Percentiles rank a stretch among this genome's conserved stretches.
Conservation (phyloP, 306 rosid genomes). For the Chamaecrista fasciculata region DNA sequence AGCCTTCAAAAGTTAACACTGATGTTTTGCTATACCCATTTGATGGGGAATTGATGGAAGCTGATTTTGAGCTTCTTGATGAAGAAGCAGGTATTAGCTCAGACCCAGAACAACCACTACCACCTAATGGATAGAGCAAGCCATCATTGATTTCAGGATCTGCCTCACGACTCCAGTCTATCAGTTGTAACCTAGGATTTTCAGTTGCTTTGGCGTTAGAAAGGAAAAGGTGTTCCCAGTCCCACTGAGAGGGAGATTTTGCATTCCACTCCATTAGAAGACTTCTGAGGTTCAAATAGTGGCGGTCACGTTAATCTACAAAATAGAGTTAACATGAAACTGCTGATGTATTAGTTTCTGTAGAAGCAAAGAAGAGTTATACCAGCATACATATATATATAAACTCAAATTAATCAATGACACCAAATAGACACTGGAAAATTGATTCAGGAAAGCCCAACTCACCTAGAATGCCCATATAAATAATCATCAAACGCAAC, state of each 20-base stretch:
- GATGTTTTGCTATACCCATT: conserved; percentile 66
- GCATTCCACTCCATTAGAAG: conserved; percentile 81
- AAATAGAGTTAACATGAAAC: conserved; percentile 26
- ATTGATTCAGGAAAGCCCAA: conserved; percentile 8
- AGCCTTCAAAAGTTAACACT: conserved; percentile 52
- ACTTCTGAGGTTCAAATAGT: conserved; percentile 32
- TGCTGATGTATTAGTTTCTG: conserved; percentile 1
- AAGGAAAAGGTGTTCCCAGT: conserved; percentile 68
- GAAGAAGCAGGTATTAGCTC: conserved; percentile 46
- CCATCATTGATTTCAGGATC: conserved; percentile 58
- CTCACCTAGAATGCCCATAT: conserved; percentile 2
- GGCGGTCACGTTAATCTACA: conserved; percentile 42
- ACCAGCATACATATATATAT: neutral
- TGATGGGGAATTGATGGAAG: conserved; percentile 70
- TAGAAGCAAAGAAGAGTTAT: conserved; percentile 12
- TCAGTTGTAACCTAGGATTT: conserved; percentile 47
- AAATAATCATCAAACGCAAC: conserved; percentile 7
- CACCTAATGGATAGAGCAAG: conserved; percentile 49
- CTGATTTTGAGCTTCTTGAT: conserved; percentile 69
- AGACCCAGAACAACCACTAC: conserved; percentile 55
- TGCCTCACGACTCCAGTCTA: conserved; percentile 50
- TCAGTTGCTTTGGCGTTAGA: conserved; percentile 56
- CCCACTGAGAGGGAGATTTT: conserved; percentile 67
- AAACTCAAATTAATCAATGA: neutral
- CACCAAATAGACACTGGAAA: neutral